These are phyloP conservation scores for Penicillium sp. DNA, from an alignment of 2,329 filamentous ascomycete species.

Conservation along the genomic window DNA sequence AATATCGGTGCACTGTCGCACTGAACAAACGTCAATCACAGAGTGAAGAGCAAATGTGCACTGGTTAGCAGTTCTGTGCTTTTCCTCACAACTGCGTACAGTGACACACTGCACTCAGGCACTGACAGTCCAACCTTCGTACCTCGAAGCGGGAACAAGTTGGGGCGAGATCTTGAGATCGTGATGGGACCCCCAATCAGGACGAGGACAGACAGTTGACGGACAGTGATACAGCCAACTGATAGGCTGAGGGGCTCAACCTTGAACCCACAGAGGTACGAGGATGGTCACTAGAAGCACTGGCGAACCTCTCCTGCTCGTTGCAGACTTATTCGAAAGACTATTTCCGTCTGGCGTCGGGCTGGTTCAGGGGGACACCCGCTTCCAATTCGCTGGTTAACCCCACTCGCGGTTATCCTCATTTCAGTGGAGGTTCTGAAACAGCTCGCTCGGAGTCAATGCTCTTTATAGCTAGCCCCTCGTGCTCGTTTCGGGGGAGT, in stretches of 20 bases:
- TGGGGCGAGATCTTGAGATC: conserved; percentile 18
- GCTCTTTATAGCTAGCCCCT: conserved; percentile 18
- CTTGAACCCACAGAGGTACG: background rate
- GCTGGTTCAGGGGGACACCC: conserved; percentile 18
- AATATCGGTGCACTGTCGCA: background rate
- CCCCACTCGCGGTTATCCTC: conserved; percentile 28
- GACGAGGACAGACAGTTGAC: background rate
- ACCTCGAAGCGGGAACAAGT: background rate
- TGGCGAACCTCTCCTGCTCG: conserved; percentile 11
- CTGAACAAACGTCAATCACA: background rate
- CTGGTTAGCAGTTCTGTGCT: background rate
- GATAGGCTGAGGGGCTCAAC: conserved; percentile 10
- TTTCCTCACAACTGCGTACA: background rate
- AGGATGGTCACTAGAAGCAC: background rate
- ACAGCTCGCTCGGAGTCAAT: conserved; percentile 16
- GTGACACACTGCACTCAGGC: no score
- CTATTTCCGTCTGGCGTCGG: background rate
- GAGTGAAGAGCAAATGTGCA: background rate
- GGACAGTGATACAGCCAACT: background rate
- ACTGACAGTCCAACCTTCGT: no score
- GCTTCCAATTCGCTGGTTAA: conserved; percentile 16
- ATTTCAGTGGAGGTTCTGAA: conserved; percentile 25
- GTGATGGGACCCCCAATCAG: conserved; percentile 11
- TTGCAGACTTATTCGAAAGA: background rate
- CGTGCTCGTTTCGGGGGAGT: background rate